phyloP scores from a whole-genome alignment of 257 asterid species.

The Salvia splendens region DNA sequence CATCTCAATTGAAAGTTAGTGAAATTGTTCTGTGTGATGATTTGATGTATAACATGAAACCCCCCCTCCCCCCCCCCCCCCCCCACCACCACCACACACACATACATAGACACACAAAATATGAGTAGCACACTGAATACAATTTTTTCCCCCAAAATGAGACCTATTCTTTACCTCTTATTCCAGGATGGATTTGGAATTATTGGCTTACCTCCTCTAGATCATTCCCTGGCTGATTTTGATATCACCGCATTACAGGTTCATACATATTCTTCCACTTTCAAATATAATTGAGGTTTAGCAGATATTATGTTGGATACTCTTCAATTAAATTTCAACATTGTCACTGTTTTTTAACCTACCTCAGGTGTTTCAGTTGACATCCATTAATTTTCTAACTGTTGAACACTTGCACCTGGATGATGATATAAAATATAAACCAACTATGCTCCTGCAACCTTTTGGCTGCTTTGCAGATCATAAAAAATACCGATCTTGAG shows the following conservation, averaged over 20 bases:
- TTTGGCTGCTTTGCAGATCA: slow-evolving; percentile 37
- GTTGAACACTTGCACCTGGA: background rate
- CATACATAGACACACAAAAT: background rate
- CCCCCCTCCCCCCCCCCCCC: background rate
- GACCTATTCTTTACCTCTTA: background rate
- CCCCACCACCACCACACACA: background rate
- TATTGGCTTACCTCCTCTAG: slow-evolving; percentile 60
- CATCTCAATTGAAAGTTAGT: slow-evolving; percentile 46
- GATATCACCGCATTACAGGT: slow-evolving; percentile 84
- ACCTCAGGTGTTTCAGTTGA: background rate
- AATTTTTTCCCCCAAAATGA: background rate
- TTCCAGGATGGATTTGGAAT: slow-evolving; percentile 57
- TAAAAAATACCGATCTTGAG: slow-evolving; percentile 44
- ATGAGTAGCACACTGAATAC: background rate
- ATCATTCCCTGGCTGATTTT: slow-evolving; percentile 57
- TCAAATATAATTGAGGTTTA: background rate
- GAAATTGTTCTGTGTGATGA: slow-evolving; percentile 52
- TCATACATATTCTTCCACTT: slow-evolving; percentile 25
- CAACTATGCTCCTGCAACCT: background rate
- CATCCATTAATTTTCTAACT: background rate
- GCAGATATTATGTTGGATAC: background rate
- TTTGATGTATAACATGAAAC: slow-evolving; percentile 52
- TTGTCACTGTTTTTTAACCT: background rate
- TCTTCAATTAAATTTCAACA: background rate
- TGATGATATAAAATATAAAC: slow-evolving; percentile 1